These are phyloP conservation scores for Sugiyamaella marilandica DNA, from an alignment of 805 yeast species.

Conservation along the genomic window DNA sequence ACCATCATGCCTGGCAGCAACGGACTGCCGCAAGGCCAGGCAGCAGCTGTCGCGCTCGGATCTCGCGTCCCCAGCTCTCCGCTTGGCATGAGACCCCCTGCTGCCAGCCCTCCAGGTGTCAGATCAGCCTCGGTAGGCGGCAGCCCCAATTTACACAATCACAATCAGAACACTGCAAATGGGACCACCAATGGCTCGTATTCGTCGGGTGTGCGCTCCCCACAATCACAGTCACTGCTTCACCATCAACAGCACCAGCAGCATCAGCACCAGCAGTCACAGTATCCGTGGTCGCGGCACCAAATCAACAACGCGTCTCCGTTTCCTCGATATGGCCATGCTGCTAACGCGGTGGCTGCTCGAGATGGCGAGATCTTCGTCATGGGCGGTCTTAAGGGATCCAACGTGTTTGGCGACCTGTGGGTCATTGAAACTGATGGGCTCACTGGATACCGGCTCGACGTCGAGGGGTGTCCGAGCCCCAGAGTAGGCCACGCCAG, in stretches of 20 bases:
- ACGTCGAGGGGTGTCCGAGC: slow-evolving; percentile 77
- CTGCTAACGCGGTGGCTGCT: slow-evolving; percentile 69
- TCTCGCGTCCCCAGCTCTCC: not conserved
- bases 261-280: slow-evolving; percentile 10
- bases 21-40: not conserved
- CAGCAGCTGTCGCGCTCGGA: not conserved
- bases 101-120: not conserved
- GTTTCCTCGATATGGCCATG: slow-evolving; percentile 92
- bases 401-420: slow-evolving; percentile 89
- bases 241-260: not conserved
- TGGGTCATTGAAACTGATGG: slow-evolving; percentile 72
- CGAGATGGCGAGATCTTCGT: slow-evolving; percentile 77
- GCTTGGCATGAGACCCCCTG: not conserved
- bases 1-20: not conserved
- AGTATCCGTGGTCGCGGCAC: slow-evolving; percentile 34
- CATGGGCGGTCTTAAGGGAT: slow-evolving; percentile 94
- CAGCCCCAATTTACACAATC: slow-evolving; percentile 2
- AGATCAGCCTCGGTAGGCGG: not conserved
- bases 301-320: slow-evolving; percentile 52
- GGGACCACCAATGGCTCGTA: slow-evolving; percentile 7
- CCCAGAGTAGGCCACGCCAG: slow-evolving; percentile 97
- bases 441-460: slow-evolving; percentile 51
- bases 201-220: not conserved
- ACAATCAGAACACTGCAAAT: slow-evolving; percentile 8
- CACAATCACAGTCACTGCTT: not conserved